Evolutionary conservation across 2,329 filamentous ascomycete species (phyloP), one percentile per base, ranked within the genome.

Genomic region (Pleoardoris graminearum): DNA sequence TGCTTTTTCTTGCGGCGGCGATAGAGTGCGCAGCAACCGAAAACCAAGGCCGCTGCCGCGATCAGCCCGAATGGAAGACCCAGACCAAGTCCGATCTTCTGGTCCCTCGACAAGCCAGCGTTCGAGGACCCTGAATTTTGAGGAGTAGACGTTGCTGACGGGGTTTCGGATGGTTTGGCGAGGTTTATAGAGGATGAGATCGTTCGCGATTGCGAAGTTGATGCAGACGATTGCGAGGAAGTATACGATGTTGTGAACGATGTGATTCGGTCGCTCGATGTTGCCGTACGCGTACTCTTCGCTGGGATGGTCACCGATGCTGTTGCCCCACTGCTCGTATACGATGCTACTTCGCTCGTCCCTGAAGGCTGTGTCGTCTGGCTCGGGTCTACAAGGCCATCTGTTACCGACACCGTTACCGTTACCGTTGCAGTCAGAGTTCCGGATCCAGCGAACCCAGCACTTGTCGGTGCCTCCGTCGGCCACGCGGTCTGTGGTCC

Each of bases 1-100:
- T 59, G 60, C 41, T 60, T 62, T 19, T 54, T 53, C 19, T 53
- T 58, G 17, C 61, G 63, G 14, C 66, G 65, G 7, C 69, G 66
- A n/a, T 57, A 50, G 4, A 69, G 48, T 35, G 63, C 53, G 53
- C 66, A 70, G 45, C 63, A 68, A 35, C 47, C 64, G 7, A 72
- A 48, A 0, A 62, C 16, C 2, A 68, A 19, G 22, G 62, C 63
- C 0, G 61, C 61, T 19, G 87, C 80, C 37, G 81, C 82, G 2
- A 86, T 69, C 2, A 85, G 77, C 1, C 81, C 83, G 16, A 86
- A 73, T 2, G 84, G 84, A 2, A 86, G 57, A 7, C 71, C 72
- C 12, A 74, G 45, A 14, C 70, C 71, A 3, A 74, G 59, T 6
- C 67, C 69, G 23, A 73, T 64, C 51, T 74, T 73, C 30, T 67